Conservation (phyloP, 208 protist genomes). For the Tritrichomonas foetus region DNA sequence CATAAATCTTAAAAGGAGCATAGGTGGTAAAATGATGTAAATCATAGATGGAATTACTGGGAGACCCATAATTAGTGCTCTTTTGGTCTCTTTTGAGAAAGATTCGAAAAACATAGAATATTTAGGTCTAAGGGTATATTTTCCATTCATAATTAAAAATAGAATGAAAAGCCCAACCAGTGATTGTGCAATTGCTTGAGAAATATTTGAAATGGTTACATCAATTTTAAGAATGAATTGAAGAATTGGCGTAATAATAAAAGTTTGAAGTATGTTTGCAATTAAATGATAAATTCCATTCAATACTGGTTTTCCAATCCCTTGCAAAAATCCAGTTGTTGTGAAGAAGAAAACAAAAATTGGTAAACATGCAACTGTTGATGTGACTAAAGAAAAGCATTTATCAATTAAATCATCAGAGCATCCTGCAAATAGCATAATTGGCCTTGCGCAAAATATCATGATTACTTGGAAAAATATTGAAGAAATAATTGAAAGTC, state of each 20-base stretch:
- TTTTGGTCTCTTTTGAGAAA: neutral
- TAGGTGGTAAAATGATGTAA: neutral
- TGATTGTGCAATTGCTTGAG: neutral
- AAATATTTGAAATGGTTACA: neutral
- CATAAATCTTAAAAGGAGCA: neutral
- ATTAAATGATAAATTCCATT: neutral
- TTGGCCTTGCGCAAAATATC: neutral
- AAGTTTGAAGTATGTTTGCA: neutral
- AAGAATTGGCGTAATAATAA: neutral
- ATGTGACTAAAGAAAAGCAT: neutral
- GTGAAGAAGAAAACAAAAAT: neutral
- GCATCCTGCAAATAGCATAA: neutral
- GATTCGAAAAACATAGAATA: neutral
- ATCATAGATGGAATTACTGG: neutral
- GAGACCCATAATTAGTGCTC: neutral
- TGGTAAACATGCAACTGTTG: neutral
- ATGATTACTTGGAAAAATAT: neutral
- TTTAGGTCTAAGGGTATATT: neutral
- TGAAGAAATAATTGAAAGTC: neutral
- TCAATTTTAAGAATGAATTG: neutral
- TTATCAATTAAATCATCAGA: neutral
- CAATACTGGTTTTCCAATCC: neutral
- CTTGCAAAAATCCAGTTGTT: neutral
- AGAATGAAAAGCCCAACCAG: neutral
- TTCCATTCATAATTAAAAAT: neutral